Percentiles rank a stretch among this genome's conserved stretches.
These are phyloP conservation scores for Aspergillus hortae DNA, from an alignment of 2,329 filamentous ascomycete species.

Conservation along the genomic window DNA sequence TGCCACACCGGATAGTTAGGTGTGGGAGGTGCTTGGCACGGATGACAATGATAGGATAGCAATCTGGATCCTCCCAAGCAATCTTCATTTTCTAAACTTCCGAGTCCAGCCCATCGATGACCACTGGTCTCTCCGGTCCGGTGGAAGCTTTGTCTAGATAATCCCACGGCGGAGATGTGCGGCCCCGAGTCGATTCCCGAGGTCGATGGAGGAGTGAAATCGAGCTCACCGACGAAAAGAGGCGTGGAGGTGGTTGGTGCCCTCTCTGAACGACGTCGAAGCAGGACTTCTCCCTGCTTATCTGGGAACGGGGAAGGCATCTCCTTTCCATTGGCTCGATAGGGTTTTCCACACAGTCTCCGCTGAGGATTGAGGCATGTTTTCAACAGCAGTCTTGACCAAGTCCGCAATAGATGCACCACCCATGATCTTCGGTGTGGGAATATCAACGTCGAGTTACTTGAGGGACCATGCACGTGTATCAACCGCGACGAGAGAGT, in stretches of 20 bases:
- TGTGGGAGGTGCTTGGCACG: no score
- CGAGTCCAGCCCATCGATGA: slow-evolving; percentile 1
- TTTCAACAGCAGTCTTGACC: neutral
- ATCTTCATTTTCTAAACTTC: neutral
- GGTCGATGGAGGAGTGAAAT: neutral
- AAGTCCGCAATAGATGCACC: slow-evolving; percentile 2
- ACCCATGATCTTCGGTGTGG: slow-evolving; percentile 5
- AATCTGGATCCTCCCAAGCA: no score
- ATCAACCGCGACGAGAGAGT: neutral
- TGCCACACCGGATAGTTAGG: no score
- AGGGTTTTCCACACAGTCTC: neutral
- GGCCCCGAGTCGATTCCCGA: neutral
- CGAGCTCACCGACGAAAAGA: neutral
- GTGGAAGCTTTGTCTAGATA: neutral
- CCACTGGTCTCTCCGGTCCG: neutral
- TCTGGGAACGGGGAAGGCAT: neutral
- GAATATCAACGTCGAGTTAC: slow-evolving; percentile 5
- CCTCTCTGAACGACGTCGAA: neutral
- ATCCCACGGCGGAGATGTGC: slow-evolving; percentile 1
- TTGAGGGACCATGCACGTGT: slow-evolving; percentile 6
- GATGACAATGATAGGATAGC: no score
- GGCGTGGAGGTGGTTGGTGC: slow-evolving; percentile 1
- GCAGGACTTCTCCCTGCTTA: neutral
- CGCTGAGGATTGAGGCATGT: neutral
- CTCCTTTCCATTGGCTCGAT: neutral